Evolutionary conservation across 352 stramenopile species (phyloP).

Genomic region (Globisporangium paroecandrum): DNA sequence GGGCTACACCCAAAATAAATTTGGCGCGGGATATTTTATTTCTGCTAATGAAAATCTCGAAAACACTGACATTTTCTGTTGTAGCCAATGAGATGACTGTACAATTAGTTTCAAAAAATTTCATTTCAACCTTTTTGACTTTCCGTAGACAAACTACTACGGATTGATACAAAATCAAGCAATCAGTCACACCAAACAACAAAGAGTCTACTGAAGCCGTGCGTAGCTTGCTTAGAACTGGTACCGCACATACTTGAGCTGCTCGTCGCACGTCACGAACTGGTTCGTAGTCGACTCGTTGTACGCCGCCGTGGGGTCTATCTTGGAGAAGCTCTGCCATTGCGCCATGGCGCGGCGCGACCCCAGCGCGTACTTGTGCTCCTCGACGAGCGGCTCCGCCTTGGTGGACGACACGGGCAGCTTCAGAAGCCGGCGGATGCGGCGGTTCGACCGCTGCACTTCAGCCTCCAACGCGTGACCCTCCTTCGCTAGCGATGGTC

Average conservation of each 20-base stretch:
- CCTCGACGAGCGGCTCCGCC: conserved; percentile 30
- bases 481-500: conserved; percentile 27
- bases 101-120: conserved; percentile 1
- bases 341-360: conserved; percentile 38
- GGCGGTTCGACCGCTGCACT: conserved; percentile 36
- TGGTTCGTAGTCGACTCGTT: conserved; percentile 88
- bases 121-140: background rate
- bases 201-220: background rate
- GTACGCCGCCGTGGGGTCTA: conserved; percentile 51
- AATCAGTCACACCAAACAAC: background rate
- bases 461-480: conserved; percentile 14
- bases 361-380: conserved; percentile 45
- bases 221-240: conserved; percentile 10
- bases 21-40: background rate
- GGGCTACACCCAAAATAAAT: too few species aligned
- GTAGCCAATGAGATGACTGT: conserved; percentile 6
- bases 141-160: background rate
- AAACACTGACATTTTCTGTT: too few species aligned
- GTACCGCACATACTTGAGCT: conserved; percentile 66
- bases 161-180: too few species aligned
- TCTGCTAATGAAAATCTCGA: background rate
- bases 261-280: conserved; percentile 58
- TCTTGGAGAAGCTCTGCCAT: conserved; percentile 64
- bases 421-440: conserved; percentile 62
- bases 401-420: conserved; percentile 38